A percentile compares a stretch with the other conserved stretches of the same genome.
phyloP scores from a whole-genome alignment of 2,329 filamentous ascomycete genomes.

The Dactylellina cionopaga region DNA sequence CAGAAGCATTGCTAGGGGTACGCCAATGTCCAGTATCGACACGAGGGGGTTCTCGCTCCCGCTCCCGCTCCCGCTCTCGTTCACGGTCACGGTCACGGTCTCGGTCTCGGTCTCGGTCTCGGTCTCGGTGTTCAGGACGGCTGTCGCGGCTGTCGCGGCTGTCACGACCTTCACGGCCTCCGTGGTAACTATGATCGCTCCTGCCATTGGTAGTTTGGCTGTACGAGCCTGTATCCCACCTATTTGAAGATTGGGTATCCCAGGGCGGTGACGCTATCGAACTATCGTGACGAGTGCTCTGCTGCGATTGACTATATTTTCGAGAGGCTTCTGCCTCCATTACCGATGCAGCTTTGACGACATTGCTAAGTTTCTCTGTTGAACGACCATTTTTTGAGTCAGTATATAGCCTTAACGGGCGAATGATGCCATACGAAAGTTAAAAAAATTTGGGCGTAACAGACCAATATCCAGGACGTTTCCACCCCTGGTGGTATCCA shows the following conservation, averaged over 20 bases:
- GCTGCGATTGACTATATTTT: constrained; percentile 47
- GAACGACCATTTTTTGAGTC: constrained; percentile 54
- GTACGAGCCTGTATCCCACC: constrained; percentile 51
- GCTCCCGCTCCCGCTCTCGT: too few species aligned
- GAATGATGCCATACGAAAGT: too few species aligned
- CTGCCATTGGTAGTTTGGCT: constrained; percentile 56
- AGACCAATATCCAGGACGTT: constrained; percentile 91
- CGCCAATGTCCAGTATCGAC: constrained; percentile 57
- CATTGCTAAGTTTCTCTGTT: constrained; percentile 90
- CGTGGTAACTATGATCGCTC: constrained; percentile 39
- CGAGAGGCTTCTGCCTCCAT: constrained; percentile 41
- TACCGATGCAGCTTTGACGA: constrained; percentile 82
- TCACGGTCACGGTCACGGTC: too few species aligned
- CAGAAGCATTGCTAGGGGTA: constrained; percentile 71
- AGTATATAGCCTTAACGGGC: too few species aligned
- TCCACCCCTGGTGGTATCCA: constrained; percentile 91
- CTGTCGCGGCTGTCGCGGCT: constrained; percentile 41
- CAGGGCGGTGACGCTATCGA: constrained; percentile 28
- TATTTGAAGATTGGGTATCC: constrained; percentile 36
- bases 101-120: too few species aligned
- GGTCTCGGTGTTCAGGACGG: constrained; percentile 29
- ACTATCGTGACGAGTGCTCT: constrained; percentile 41
- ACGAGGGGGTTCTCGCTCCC: constrained; percentile 41
- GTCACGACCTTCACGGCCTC: constrained; percentile 26
- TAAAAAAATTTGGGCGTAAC: constrained; percentile 58